phyloP scores from a whole-genome alignment of 2,329 filamentous ascomycete genomes.

The Neospermospora avenae region DNA sequence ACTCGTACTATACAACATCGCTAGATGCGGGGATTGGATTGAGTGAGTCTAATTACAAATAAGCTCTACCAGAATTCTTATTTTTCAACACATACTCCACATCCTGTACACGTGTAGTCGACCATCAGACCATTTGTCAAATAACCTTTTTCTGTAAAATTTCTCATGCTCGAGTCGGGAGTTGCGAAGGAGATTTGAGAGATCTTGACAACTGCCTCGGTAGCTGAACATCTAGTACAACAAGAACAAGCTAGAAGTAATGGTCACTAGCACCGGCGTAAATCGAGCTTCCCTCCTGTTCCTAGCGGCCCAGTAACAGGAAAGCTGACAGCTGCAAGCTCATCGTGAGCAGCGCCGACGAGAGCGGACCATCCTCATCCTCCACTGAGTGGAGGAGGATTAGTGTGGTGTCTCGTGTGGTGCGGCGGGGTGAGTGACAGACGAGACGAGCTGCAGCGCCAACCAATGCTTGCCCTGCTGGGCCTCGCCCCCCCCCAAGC shows the following conservation, averaged over 20 bases:
- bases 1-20: background rate
- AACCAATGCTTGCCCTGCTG: background rate
- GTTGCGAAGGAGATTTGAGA: background rate
- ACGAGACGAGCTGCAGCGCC: background rate
- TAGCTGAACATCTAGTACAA: background rate
- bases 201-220: background rate
- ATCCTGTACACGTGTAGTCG: background rate
- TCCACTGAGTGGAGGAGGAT: background rate
- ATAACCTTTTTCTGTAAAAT: background rate
- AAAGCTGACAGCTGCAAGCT: background rate
- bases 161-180: background rate
- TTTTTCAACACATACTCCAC: background rate
- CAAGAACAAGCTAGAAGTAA: background rate
- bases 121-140: background rate
- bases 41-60: background rate
- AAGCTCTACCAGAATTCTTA: background rate
- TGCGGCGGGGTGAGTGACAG: too few relatives aligned
- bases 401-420: too few relatives aligned
- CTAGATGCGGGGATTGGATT: background rate
- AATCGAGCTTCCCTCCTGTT: background rate
- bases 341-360: too few relatives aligned
- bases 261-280: background rate
- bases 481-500: background rate
- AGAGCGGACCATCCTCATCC: background rate
- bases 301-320: slow-evolving; percentile 1